These are phyloP conservation scores for Helotiales sp. DNA, from an alignment of 2,329 filamentous ascomycete species.

Conservation along the genomic window DNA sequence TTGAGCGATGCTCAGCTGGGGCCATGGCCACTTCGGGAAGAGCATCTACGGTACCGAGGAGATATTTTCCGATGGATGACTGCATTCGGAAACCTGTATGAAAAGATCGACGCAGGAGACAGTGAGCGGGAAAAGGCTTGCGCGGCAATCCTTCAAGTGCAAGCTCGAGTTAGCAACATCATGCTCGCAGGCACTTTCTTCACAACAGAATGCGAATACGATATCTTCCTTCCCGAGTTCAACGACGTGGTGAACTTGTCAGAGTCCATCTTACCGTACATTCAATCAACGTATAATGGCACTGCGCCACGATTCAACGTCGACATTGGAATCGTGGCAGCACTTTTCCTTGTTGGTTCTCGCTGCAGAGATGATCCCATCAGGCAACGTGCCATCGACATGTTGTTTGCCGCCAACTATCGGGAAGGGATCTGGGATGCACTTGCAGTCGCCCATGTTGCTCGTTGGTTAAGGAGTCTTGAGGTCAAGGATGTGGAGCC, in stretches of 20 bases:
- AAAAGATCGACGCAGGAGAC: background rate
- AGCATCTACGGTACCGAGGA: constrained; percentile 5
- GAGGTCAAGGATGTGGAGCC: constrained; percentile 14
- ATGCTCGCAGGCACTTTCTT: constrained; percentile 27
- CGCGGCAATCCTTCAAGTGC: constrained; percentile 17
- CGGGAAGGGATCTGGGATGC: constrained; percentile 30
- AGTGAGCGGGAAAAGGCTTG: constrained; percentile 11
- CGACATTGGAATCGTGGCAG: constrained; percentile 27
- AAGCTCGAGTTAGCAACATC: constrained; percentile 21
- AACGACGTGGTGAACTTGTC: constrained; percentile 16
- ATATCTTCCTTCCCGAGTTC: constrained; percentile 27
- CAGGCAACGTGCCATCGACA: constrained; percentile 25
- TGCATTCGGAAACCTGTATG: constrained; percentile 2
- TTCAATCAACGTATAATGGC: constrained; percentile 10
- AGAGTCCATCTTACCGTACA: constrained; percentile 16
- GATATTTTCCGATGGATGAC: constrained; percentile 15
- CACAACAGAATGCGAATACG: constrained; percentile 26
- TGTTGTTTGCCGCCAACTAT: constrained; percentile 19
- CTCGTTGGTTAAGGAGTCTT: constrained; percentile 24
- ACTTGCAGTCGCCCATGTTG: constrained; percentile 23
- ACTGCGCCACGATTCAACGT: constrained; percentile 19
- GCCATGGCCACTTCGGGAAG: constrained; percentile 9
- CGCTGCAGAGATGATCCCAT: constrained; percentile 21
- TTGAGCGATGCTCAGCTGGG: constrained; percentile 4
- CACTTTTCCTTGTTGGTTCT: constrained; percentile 26